Conservation (phyloP, 345 rosid species). For the Eucalyptus pauciflora region DNA sequence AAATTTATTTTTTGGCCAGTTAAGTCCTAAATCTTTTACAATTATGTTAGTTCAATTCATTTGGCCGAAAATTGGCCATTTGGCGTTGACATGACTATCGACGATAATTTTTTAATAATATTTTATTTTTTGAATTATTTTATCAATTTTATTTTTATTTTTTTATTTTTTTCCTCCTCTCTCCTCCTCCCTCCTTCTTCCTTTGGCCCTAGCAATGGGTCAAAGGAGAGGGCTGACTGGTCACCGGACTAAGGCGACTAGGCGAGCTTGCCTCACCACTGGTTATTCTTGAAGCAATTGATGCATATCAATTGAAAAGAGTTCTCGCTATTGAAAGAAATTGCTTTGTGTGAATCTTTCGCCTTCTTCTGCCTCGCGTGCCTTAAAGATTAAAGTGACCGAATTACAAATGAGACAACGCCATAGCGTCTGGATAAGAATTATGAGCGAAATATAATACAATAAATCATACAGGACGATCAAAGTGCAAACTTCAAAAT, state of each 20-base stretch:
- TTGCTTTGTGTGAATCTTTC: background rate
- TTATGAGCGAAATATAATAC: background rate
- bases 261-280: fast-evolving
- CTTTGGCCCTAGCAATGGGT: too few relatives aligned
- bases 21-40: fast-evolving
- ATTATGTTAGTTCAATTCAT: too few relatives aligned
- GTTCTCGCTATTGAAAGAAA: background rate
- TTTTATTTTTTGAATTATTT: too few relatives aligned
- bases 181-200: too few relatives aligned
- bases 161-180: too few relatives aligned
- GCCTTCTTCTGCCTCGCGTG: background rate
- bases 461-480: background rate
- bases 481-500: background rate
- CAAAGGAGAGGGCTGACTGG: too few relatives aligned
- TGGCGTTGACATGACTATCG: fast-evolving
- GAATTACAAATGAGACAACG: background rate
- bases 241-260: fast-evolving
- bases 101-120: too few relatives aligned
- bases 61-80: fast-evolving
- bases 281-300: too few relatives aligned
- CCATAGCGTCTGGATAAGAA: background rate
- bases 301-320: background rate
- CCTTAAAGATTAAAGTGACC: background rate
- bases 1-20: fast-evolving
- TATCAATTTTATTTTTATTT: too few relatives aligned